phyloP scores from a whole-genome alignment of 495 filamentous ascomycete species.

The Venustampulla echinocandica region DNA sequence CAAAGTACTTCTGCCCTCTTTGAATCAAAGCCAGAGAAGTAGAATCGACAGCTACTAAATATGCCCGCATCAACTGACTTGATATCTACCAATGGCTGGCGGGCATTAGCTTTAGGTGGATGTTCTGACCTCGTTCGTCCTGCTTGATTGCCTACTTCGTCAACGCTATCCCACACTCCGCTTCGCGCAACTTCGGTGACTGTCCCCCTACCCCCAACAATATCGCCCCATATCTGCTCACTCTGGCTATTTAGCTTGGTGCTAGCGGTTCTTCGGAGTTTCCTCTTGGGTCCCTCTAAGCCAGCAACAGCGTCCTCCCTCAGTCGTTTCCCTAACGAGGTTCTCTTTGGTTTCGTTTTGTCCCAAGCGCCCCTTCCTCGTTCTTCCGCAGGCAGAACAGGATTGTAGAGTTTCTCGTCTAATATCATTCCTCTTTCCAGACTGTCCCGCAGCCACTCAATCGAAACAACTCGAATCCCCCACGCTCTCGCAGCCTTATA shows the following conservation, averaged over 20 bases:
- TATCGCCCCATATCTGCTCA: constrained; percentile 79
- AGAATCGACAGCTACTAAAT: constrained; percentile 51
- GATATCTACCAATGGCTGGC: background rate
- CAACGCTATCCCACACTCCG: constrained; percentile 18
- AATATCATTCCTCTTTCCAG: constrained; percentile 87
- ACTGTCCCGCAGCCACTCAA: constrained; percentile 82
- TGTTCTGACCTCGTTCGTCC: background rate
- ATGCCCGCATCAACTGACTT: constrained; percentile 27
- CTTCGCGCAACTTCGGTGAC: constrained; percentile 16
- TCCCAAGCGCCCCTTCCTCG: constrained; percentile 76
- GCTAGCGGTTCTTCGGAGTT: constrained; percentile 73
- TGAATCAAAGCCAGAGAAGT: constrained; percentile 52
- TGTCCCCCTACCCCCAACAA: constrained; percentile 49
- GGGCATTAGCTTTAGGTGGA: background rate
- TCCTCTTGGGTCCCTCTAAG: constrained; percentile 40
- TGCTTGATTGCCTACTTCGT: constrained; percentile 3
- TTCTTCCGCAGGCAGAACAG: constrained; percentile 53
- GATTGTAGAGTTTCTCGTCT: constrained; percentile 76
- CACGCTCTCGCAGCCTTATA: constrained; percentile 77
- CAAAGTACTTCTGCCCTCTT: constrained; percentile 35
- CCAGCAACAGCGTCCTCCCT: constrained; percentile 26
- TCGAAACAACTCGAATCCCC: constrained; percentile 65
- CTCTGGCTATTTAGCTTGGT: constrained; percentile 70
- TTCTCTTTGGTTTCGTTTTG: constrained; percentile 24
- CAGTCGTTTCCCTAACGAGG: constrained; percentile 38